Conservation (phyloP, 1,284 basidiomycete genomes). For the Pisolithus thermaeus region DNA sequence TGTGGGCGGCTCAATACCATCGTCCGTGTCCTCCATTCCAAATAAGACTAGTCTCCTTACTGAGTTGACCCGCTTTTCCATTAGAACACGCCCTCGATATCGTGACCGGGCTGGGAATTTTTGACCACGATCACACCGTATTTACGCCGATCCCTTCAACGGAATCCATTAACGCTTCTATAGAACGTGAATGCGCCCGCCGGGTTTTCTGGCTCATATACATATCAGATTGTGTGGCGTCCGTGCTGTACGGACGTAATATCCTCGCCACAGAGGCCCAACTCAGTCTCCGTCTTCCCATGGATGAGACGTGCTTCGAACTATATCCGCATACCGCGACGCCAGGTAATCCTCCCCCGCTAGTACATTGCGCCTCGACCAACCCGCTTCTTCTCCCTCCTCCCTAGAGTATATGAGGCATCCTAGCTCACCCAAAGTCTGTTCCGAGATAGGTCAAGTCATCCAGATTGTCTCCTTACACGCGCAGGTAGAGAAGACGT, state of each 20-base stretch:
- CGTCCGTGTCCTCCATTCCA: conserved; percentile 16
- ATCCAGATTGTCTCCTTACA: conserved; percentile 63
- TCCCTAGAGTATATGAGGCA: conserved; percentile 57
- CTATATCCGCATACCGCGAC: conserved; percentile 52
- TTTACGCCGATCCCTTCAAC: conserved; percentile 43
- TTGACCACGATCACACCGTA: conserved; percentile 51
- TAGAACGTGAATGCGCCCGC: conserved; percentile 66
- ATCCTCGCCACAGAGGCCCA: conserved; percentile 47
- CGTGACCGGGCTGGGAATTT: conserved; percentile 57
- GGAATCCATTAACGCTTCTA: conserved; percentile 50
- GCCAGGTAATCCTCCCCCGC: conserved; percentile 42
- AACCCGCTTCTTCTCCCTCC: conserved; percentile 3
- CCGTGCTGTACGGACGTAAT: conserved; percentile 46
- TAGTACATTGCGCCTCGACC: not conserved
- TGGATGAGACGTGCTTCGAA: conserved; percentile 74
- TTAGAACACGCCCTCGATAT: conserved; percentile 62
- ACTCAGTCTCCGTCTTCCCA: conserved; percentile 59
- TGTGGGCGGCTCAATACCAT: conserved; percentile 25
- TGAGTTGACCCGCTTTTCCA: conserved; percentile 14
- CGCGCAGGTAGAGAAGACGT: conserved; percentile 46
- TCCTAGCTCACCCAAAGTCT: conserved; percentile 34
- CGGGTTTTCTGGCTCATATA: conserved; percentile 76
- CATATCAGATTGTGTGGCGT: conserved; percentile 45
- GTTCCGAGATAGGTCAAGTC: conserved; percentile 66
- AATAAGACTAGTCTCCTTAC: conserved; percentile 7